phyloP scores from a whole-genome alignment of 2,329 filamentous ascomycete genomes.

The Aspergillus caelatus region DNA sequence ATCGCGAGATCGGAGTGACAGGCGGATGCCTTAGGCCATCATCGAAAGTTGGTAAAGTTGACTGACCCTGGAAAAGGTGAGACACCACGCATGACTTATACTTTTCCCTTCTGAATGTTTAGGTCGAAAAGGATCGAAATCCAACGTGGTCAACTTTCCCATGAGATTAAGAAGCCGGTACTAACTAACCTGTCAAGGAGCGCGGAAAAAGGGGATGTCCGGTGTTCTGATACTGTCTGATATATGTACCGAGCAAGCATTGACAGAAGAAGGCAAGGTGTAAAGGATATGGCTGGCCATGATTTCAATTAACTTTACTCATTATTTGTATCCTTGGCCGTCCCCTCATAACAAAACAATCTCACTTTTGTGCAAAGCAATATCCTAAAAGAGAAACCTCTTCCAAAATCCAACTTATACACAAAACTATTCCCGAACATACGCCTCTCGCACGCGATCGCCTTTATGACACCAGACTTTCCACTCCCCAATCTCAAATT shows the following conservation, averaged over 20 bases:
- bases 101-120: neutral
- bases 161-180: too few species aligned
- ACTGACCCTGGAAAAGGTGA: neutral
- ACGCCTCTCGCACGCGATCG: constrained; percentile 19
- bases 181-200: neutral
- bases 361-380: neutral
- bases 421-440: constrained; percentile 7
- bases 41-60: neutral
- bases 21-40: neutral
- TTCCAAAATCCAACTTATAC: neutral
- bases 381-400: neutral
- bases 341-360: neutral
- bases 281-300: neutral
- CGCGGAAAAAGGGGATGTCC: neutral
- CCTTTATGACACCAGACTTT: constrained; percentile 15
- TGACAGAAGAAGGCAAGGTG: neutral
- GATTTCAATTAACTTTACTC: neutral
- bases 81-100: neutral
- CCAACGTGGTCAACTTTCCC: neutral
- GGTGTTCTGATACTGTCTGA: neutral
- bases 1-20: neutral
- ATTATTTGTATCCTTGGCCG: neutral
- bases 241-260: neutral
- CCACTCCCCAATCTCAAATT: constrained; percentile 20
- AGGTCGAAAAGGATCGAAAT: neutral